phyloP scores from a whole-genome alignment of 2,329 filamentous ascomycete genomes.

The Elsinoe fawcettii region DNA sequence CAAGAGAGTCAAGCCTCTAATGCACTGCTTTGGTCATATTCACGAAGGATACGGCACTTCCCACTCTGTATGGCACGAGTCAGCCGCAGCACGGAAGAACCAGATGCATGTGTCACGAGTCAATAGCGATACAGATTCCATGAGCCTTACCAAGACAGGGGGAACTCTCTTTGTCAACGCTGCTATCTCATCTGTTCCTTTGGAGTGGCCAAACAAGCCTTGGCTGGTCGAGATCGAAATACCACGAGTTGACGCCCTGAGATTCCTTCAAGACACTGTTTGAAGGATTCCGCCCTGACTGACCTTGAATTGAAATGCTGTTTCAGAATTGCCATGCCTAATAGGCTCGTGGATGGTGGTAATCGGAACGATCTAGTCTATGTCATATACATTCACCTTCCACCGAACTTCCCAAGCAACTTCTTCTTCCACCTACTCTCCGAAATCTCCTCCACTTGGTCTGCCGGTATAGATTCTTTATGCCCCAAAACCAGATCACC shows the following conservation, averaged over 20 bases:
- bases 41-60: slow-evolving; percentile 51
- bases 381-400: not conserved
- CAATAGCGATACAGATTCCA: not conserved
- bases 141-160: not conserved
- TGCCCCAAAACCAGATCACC: not conserved
- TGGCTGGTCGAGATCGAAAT: not conserved
- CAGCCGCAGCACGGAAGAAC: not conserved
- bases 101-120: not conserved
- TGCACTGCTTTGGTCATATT: slow-evolving; percentile 55
- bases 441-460: not conserved
- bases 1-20: slow-evolving; percentile 34
- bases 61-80: not conserved
- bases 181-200: not conserved
- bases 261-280: no score
- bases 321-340: no score
- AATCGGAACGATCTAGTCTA: not conserved
- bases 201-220: not conserved
- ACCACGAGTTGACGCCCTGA: not conserved
- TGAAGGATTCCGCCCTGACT: no score
- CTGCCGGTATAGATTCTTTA: not conserved
- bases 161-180: not conserved
- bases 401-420: not conserved
- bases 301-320: no score
- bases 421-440: not conserved
- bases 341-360: no score